phyloP scores from a whole-genome alignment of 495 filamentous ascomycete species.

The Aspergillus panamensis region DNA sequence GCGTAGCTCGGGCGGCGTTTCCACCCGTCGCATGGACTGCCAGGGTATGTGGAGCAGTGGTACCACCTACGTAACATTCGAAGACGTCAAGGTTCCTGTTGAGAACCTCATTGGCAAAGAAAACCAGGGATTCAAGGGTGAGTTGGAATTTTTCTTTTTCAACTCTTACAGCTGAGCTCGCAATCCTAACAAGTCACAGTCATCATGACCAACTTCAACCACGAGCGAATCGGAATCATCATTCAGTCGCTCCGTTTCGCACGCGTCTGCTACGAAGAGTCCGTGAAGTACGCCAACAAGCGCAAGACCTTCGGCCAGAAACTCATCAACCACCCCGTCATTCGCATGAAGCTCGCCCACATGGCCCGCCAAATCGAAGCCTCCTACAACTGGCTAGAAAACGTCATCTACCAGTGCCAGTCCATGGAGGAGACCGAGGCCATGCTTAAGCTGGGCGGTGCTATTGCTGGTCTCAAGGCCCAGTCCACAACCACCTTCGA shows the following conservation, averaged over 20 bases:
- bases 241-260: conserved; percentile 96
- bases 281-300: conserved; percentile 94
- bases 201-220: conserved; percentile 99
- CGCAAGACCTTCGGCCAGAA: conserved; percentile 92
- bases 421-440: conserved; percentile 93
- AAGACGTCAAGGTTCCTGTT: conserved; percentile 97
- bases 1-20: conserved; percentile 74
- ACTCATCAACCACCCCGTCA: conserved; percentile 94
- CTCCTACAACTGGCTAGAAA: conserved; percentile 96
- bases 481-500: conserved; percentile 92
- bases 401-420: conserved; percentile 86
- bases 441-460: conserved; percentile 91
- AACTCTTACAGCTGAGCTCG: neutral
- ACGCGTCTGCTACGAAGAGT: conserved; percentile 95
- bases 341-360: conserved; percentile 94
- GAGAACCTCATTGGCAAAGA: conserved; percentile 97
- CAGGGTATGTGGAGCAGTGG: conserved; percentile 94
- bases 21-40: conserved; percentile 94
- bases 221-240: conserved; percentile 97
- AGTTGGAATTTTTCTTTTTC: neutral
- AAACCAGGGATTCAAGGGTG: conserved; percentile 94
- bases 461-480: conserved; percentile 91
- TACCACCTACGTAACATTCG: conserved; percentile 95
- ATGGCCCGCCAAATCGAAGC: conserved; percentile 99
- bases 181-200: conserved; percentile 40